These are phyloP conservation scores for Phaffomyces thermotolerans DNA, from an alignment of 805 yeast genomes.

Conservation along the genomic window DNA sequence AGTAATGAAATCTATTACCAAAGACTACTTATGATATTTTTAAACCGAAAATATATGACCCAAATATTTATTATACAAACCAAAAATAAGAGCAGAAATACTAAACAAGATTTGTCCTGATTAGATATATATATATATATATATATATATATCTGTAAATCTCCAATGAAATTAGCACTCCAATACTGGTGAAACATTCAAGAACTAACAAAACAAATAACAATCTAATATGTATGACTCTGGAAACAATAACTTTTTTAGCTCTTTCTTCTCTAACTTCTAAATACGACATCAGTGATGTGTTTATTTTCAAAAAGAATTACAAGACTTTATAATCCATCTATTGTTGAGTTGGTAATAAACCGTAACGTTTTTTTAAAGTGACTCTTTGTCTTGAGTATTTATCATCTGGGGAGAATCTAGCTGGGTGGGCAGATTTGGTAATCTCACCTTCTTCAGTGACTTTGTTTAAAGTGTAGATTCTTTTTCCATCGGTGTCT, in stretches of 20 bases:
- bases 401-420: constrained; percentile 99
- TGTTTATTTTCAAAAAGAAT: too few species aligned
- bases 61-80: constrained; percentile 2
- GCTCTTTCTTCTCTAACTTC: too few species aligned
- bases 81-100: neutral
- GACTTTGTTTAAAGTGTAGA: constrained; percentile 81
- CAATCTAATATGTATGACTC: too few species aligned
- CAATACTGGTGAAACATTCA: too few species aligned
- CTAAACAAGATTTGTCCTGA: neutral
- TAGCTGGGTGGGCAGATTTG: constrained; percentile 98
- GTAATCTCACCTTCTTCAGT: constrained; percentile 90
- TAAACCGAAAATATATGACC: neutral
- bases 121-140: too few species aligned
- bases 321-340: neutral
- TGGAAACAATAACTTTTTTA: too few species aligned
- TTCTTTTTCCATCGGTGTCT: constrained; percentile 91
- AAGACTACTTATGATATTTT: neutral
- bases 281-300: too few species aligned
- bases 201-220: too few species aligned
- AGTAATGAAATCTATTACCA: neutral
- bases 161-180: too few species aligned
- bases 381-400: constrained; percentile 99
- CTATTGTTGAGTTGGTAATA: constrained; percentile 76
- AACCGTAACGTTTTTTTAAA: constrained; percentile 84
- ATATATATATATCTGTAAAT: too few species aligned